Evolutionary conservation across 306 rosid species (phyloP).

Genomic region (Cicer pinnatifidum): DNA sequence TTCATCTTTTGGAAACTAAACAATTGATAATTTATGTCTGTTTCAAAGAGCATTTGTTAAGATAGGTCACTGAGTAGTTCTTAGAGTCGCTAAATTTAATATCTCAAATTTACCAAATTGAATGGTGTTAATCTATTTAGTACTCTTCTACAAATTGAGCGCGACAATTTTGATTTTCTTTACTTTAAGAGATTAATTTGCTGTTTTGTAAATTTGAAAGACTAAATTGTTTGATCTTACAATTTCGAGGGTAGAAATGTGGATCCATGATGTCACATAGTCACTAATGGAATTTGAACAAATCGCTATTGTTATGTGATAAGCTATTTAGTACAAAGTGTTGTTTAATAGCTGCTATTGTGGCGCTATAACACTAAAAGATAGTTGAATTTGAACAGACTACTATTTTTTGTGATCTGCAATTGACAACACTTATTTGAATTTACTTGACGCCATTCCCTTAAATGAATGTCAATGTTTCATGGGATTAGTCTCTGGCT

Average conservation of each 20-base stretch:
- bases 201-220: not conserved
- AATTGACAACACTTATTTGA: too few species aligned
- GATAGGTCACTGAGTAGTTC: not conserved
- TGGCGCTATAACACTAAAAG: too few species aligned
- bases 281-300: too few species aligned
- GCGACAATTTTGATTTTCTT: not conserved
- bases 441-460: too few species aligned
- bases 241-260: not conserved
- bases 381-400: too few species aligned
- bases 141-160: not conserved
- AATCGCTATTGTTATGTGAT: too few species aligned
- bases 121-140: not conserved
- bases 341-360: too few species aligned
- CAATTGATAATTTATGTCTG: not conserved
- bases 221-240: not conserved
- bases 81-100: not conserved
- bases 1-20: not conserved
- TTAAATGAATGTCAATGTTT: too few species aligned
- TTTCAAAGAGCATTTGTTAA: not conserved
- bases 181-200: not conserved
- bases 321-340: too few species aligned
- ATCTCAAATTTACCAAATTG: not conserved
- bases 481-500: not conserved
- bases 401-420: too few species aligned
- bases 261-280: too few species aligned